Base-by-base conservation (phyloP, 1,139 yeast genomes). In the Taphrina pruni region DNA sequence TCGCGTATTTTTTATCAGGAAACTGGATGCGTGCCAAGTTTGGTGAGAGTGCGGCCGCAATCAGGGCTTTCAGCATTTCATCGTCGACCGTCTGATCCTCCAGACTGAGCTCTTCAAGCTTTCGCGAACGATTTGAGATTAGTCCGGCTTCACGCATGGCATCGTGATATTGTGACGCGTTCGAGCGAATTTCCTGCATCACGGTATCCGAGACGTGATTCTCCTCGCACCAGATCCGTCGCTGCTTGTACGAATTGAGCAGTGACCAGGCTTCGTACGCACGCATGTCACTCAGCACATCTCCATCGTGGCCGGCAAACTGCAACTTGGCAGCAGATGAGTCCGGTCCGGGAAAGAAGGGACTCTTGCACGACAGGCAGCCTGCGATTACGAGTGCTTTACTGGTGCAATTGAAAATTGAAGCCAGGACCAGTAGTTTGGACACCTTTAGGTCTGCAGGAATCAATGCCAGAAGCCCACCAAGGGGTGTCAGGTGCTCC, bases 361-460 rank as follows among this genome's bases (percentile, higher is more conserved):
- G 96, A 39, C 86, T 81, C 0, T 95, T 92, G 6, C 87, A 82
- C 17, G 95, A 86, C 55, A 89, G 79, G 9, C 90, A 82, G 0
- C 97, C 86, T 0, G 97, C 94, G 35, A 91, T 79, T 0, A 93
- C 85, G 32, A 90, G 81, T 70, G 94, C 88, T 45, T 84, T 79
- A 57, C 89, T 93, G n/a, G 91, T 79, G 74, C 96, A 89, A 0
- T 96, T 96, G 77, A 93, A 90, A 12, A 92, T 84, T 60, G 95
- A 86, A 0, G 96, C 91, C 71, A 87, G 84, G 39, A 93, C 86
- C 62, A 94, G 80, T 64, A 93, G 78, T 75, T 94, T 94, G 6
- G 97, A 97, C 70, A 92, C 88, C 71, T 86, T 87, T 61, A 94
- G 84, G 77, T 94, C 98, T 9, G 96, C 83, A 0, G 98, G 98